Evolutionary conservation across 1,139 yeast genomes (phyloP), one percentile per base, ranked within the genome.

Genomic region (Protomyces gravidus): DNA sequence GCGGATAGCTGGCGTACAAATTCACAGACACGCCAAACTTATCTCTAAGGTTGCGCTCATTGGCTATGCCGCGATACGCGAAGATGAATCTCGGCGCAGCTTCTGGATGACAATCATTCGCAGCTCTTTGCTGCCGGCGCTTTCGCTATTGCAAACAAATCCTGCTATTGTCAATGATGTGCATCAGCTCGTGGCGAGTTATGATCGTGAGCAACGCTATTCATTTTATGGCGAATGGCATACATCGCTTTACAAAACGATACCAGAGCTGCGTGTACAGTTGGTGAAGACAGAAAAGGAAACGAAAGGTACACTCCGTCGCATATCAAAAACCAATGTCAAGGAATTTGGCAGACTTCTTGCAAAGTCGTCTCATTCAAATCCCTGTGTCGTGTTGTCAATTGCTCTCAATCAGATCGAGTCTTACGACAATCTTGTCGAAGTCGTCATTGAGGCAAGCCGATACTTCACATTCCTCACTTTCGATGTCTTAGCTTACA

Each of bases 261-360:
- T 80, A 56, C 78, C 83, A 0, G 76, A 76, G 21, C 76, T 89
- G 4, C 85, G 84, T 65, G 75, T 84, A 48, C 84, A 87, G 7
- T 81, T 82, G 56, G 80, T 82, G 25, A 80, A 76, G 62, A 87
- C 95, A 0, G 96, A 86, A 69, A 89, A 87, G 68, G 82, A 85
- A 39, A 88, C 96, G 1, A 89, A 86, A 68, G 85, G 84, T 67
- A 80, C 86, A 1, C 75, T 94, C 65, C 90, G 92, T 68, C 78
- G 97, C 59, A 76, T 94, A 17, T 88, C 96, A n/a, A 86, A 86
- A 62, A 92, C 88, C 64, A 90, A 89, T 65, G 85, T 87, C 1
- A 78, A 80, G 40, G 82, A 83, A 25, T 85, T 88, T 80, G 86
- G 87, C 80, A 78, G 95, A 64, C 78, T 83, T 61, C 75, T 92